phyloP scores from a whole-genome alignment of 495 filamentous ascomycete species.

The Baudoinia panamericana region DNA sequence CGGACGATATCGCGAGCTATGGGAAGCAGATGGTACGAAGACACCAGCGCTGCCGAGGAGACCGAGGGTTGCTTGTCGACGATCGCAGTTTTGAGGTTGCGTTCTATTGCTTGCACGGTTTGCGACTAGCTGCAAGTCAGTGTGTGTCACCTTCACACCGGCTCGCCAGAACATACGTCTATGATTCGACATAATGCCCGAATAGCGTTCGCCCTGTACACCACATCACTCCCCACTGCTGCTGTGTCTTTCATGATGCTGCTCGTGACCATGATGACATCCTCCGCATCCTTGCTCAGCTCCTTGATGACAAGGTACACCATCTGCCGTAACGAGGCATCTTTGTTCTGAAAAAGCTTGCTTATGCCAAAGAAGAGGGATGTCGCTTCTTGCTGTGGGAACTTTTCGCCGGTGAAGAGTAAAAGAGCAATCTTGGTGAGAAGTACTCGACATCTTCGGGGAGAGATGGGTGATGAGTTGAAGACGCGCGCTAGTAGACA shows the following conservation, averaged over 20 bases:
- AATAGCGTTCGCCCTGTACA: constrained; percentile 96
- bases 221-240: constrained; percentile 82
- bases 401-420: constrained; percentile 90
- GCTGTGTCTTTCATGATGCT: constrained; percentile 98
- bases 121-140: constrained; percentile 11
- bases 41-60: constrained; percentile 90
- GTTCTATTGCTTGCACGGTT: constrained; percentile 96
- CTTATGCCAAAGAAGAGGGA: constrained; percentile 98
- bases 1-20: constrained; percentile 89
- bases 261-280: constrained; percentile 99
- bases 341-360: constrained; percentile 99
- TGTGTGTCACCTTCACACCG: constrained; percentile 3
- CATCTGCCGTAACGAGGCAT: constrained; percentile 96
- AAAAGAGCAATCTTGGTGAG: constrained; percentile 96
- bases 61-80: constrained; percentile 98
- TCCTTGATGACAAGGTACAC: constrained; percentile 97
- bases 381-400: constrained; percentile 93
- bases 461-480: constrained; percentile 64
- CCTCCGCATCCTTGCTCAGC: constrained; percentile 87
- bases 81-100: constrained; percentile 97
- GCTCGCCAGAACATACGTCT: constrained; percentile 70
- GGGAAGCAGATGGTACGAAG: constrained; percentile 94
- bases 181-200: constrained; percentile 92
- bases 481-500: constrained; percentile 70
- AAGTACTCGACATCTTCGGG: constrained; percentile 85